A percentile compares a stretch with the other conserved stretches of the same genome.
Conservation (phyloP, 805 yeast genomes). For the Brettanomyces bruxellensis region DNA sequence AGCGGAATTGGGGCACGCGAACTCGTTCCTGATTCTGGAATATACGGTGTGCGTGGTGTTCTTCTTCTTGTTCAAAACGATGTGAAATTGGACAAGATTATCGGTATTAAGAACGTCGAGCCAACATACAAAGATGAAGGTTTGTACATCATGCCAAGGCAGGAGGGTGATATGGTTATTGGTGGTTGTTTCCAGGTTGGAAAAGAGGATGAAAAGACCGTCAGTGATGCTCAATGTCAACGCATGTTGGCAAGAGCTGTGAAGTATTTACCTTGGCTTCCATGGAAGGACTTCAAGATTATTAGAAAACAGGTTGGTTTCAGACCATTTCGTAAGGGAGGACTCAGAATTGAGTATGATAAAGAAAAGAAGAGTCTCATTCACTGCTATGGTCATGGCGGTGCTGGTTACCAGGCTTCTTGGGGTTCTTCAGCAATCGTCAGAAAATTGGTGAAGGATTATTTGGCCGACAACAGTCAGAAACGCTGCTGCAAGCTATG, state of each 20-base stretch:
- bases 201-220: conserved; percentile 12
- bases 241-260: conserved; percentile 40
- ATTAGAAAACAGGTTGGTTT: conserved; percentile 50
- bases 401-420: conserved; percentile 40
- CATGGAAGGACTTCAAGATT: conserved; percentile 33
- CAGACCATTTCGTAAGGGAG: conserved; percentile 58
- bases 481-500: neutral
- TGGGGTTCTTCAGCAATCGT: conserved; percentile 54
- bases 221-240: conserved; percentile 36
- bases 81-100: conserved; percentile 20
- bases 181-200: conserved; percentile 39
- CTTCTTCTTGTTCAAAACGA: conserved; percentile 43
- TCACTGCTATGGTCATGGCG: conserved; percentile 42
- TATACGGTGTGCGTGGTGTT: conserved; percentile 54
- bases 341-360: conserved; percentile 43
- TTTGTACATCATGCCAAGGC: conserved; percentile 58
- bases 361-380: conserved; percentile 41
- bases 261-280: conserved; percentile 30
- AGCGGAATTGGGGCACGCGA: conserved; percentile 42
- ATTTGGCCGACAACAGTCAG: neutral
- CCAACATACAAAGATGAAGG: conserved; percentile 32
- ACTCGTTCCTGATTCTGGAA: conserved; percentile 33
- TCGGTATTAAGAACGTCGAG: conserved; percentile 19
- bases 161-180: conserved; percentile 62
- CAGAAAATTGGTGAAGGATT: conserved; percentile 7